A percentile compares a stretch with the other conserved stretches of the same genome.
These are phyloP conservation scores for Durio zibethinus DNA, from an alignment of 345 rosid genomes.

Conservation along the genomic window DNA sequence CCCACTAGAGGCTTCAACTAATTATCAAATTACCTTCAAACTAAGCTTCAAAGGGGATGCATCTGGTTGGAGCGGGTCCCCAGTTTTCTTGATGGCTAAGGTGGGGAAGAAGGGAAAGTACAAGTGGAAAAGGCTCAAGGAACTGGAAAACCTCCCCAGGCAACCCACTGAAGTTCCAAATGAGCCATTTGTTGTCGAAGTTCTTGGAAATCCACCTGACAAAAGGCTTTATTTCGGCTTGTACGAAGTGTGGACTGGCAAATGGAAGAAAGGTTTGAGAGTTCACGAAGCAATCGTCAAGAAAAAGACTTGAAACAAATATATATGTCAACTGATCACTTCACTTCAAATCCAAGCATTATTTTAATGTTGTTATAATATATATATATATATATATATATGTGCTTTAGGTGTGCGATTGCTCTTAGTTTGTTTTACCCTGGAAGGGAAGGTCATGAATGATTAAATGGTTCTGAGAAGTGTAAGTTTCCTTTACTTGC, in stretches of 20 bases:
- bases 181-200: conserved; percentile 10
- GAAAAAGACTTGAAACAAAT: neutral
- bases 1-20: neutral
- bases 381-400: too few species aligned
- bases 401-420: too few species aligned
- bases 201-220: neutral
- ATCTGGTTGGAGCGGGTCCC: conserved; percentile 45
- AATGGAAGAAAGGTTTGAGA: conserved; percentile 58
- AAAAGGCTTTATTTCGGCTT: conserved; percentile 49
- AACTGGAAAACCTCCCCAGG: neutral
- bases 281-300: conserved; percentile 40
- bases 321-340: too few species aligned
- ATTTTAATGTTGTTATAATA: too few species aligned
- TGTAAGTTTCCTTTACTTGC: too few species aligned
- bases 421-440: too few species aligned
- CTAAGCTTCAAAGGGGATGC: conserved; percentile 37
- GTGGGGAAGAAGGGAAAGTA: conserved; percentile 45
- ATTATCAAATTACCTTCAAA: conserved; percentile 35
- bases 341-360: too few species aligned
- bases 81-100: conserved; percentile 57
- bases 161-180: conserved; percentile 13
- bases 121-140: conserved; percentile 26
- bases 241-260: conserved; percentile 68
- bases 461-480: too few species aligned
- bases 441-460: too few species aligned